Base-by-base conservation (phyloP, 306 rosid species). In the Glycine tomentella region DNA sequence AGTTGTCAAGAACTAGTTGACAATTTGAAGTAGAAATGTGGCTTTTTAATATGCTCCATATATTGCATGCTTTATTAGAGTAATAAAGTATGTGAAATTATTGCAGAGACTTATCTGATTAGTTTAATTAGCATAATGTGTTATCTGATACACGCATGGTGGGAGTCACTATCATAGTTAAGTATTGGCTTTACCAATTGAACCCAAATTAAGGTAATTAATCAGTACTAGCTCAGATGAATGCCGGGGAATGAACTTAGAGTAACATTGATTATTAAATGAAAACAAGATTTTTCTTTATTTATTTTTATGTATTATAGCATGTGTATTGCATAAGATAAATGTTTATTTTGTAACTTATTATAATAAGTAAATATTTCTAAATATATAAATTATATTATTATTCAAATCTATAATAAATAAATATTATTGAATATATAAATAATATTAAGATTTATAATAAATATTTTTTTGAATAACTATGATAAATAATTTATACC, bases 91-190 rank as follows among this genome's bases (percentile, higher is more conserved):
- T 2, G 62, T 38, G 48, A 49, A 13, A 79, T 75, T 65, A 83
- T 72, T 57, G 73, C 71, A 6, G 1, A 0, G 31, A 51, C 25
- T 53, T 51, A 3, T 50, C 48, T 40, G 76, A 76, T 81, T 57
- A 46, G 78, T 69, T 64, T 69, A 55, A 49, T 66, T 55, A 61
- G 53, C 75, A 72, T 64, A 34, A 78, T 10, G 48, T 55, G 50
- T n/a, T 44, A 76, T 63, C 66, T 1, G 3, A 72, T 15, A 11
- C 42, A 79, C 17, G 5, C 44, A 25, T 77, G 15, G 51, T 87
- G 83, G 75, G 80, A 31, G 80, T 86, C 86, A 1, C 67, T 31
- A 48, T 83, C 89, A 73, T n/a, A 6, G 8, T 38, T 6, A 52
- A 46, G 77, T 53, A 46, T 58, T 20, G 15, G 9, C 80, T 34